These are phyloP conservation scores for Tanozyma kutaoensis DNA, from an alignment of 805 yeast species.

Conservation along the genomic window DNA sequence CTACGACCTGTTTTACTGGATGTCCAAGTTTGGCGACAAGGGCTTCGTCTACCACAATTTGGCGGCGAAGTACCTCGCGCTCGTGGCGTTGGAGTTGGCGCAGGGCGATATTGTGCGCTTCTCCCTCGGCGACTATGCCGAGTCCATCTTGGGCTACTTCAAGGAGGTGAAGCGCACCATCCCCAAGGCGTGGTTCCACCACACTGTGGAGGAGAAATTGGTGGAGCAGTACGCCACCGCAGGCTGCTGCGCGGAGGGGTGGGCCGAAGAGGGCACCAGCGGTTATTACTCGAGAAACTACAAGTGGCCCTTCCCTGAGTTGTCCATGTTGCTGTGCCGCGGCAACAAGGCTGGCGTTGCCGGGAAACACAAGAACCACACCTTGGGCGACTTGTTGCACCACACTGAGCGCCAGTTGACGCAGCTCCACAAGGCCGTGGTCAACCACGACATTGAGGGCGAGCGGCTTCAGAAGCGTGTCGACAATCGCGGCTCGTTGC, in stretches of 20 bases:
- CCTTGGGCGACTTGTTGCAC: constrained; percentile 13
- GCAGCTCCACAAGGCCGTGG: constrained; percentile 9
- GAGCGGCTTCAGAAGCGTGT: constrained; percentile 14
- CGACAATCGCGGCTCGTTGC: constrained; percentile 16
- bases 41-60: constrained; percentile 46
- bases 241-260: constrained; percentile 1
- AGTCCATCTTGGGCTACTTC: constrained; percentile 24
- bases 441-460: constrained; percentile 15
- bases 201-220: constrained; percentile 7
- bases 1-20: constrained; percentile 64
- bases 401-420: constrained; percentile 12
- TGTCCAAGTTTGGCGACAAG: constrained; percentile 50
- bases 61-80: constrained; percentile 40
- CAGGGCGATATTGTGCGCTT: constrained; percentile 46
- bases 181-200: constrained; percentile 23
- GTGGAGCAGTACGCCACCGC: constrained; percentile 2
- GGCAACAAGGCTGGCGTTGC: constrained; percentile 2
- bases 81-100: constrained; percentile 36
- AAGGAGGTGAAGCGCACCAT: constrained; percentile 11
- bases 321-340: constrained; percentile 3
- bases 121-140: constrained; percentile 33
- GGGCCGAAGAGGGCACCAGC: constrained; percentile 6
- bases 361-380: constrained; percentile 2
- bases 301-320: constrained; percentile 10
- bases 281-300: constrained; percentile 7